Conservation (phyloP, 306 rosid genomes). For the Cucurbita moschata region DNA sequence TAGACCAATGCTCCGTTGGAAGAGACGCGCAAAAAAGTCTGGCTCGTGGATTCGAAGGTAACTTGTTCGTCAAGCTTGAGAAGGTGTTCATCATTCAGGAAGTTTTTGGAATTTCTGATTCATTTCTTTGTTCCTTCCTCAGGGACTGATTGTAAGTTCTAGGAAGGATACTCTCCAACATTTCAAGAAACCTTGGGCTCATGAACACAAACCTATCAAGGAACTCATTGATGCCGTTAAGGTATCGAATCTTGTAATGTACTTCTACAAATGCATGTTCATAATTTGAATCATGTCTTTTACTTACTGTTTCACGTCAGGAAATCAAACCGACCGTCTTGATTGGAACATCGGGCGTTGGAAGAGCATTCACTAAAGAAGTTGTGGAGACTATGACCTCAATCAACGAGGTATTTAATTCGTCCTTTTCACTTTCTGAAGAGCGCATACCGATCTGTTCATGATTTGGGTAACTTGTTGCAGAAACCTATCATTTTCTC, state of each 20-base stretch:
- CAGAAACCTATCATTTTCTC: conserved; percentile 46
- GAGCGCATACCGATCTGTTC: conserved; percentile 1
- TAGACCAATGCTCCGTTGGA: conserved; percentile 74
- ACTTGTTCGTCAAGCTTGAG: neutral
- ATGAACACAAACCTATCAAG: conserved; percentile 10
- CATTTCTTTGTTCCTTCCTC: neutral
- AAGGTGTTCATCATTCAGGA: neutral
- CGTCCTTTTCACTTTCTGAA: neutral
- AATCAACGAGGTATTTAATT: conserved; percentile 41
- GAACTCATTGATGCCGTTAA: conserved; percentile 13
- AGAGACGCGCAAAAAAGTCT: conserved; percentile 68
- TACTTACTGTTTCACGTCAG: neutral
- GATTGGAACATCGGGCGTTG: conserved; percentile 13
- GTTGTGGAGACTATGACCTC: conserved; percentile 14
- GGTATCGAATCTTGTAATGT: conserved; percentile 1
- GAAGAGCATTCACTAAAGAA: conserved; percentile 13
- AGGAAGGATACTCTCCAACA: conserved; percentile 14
- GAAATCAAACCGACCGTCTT: conserved; percentile 13
- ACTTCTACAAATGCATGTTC: neutral
- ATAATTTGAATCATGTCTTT: neutral
- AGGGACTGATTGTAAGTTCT: conserved; percentile 14
- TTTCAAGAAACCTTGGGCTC: conserved; percentile 20
- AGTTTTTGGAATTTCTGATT: neutral
- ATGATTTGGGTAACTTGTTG: neutral
- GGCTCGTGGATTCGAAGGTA: conserved; percentile 97